Base-by-base conservation (phyloP, 108 stramenopile species). In the Fragilariopsis cylindrus region DNA sequence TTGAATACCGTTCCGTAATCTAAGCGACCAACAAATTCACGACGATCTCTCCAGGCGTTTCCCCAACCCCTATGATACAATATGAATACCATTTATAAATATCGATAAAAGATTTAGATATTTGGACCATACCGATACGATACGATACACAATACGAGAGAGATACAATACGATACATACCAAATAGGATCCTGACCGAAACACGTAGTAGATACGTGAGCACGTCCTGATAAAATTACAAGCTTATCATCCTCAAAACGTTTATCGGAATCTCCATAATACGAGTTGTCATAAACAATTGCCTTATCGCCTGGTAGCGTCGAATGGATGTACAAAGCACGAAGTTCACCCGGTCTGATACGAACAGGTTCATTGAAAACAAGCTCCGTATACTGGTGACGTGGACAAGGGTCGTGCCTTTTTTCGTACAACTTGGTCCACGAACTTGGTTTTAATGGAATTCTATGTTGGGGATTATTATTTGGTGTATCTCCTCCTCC, bases 381-480 rank as follows among this genome's bases (percentile, higher is more conserved):
- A n/a, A 94, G 82, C 42, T 80, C 71, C 53, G 74, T 65, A 85
- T 90, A 94, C 5, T 69, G 52, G 8, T 70, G 79, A 45, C 74
- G 68, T 52, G 84, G 85, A 45, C 62, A 63, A 5, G 89, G 81
- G 5, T 44, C 39, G 75, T 91, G 91, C 1, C 71, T 82, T 42
- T 84, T 81, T 47, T 92, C 88, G 78, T 95, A 95, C 3, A 95
- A 60, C 66, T 95, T 89, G 15, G 74, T 88, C 91, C 94, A 95
- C 55, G 87, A 52, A 12, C 80, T 73, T 2, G 70, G 57, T 42
- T 75, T 57, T 58, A 87, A 41, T 0, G 66, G 74, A 50, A 86
- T 73, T 3, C 50, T 44, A 8, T 71, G 16, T 39, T 58, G 12
- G 52, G 15, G 52, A 53, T 53, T 53, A 53, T 53, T 53, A 2